Evolutionary conservation across 2,329 filamentous ascomycete genomes (phyloP), one percentile per base, ranked within the genome.

Genomic region (Hymenoscyphus fraxineus): DNA sequence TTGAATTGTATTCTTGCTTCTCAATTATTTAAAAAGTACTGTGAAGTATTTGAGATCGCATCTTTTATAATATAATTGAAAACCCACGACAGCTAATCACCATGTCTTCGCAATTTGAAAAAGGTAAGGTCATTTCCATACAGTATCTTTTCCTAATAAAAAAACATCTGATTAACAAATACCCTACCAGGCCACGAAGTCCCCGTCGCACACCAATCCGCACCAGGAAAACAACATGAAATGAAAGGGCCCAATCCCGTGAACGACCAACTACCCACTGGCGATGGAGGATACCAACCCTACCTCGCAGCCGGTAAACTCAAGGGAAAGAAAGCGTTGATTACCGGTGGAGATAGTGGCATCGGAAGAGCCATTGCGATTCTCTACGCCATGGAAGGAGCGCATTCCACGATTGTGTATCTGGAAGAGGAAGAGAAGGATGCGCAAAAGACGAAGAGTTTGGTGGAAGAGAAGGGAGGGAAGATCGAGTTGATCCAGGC

Each of bases 311-410:
- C 91, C 0, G 87, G 86, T 59, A 96, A 95, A 78, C 84, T 95
- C 6, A 77, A 85, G 71, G 90, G 87, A 67, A 91, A 89, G 77
- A 90, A 86, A 65, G 90, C 91, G 7, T 77, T 95, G 64, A 94
- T 95, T 72, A 94, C 91, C 0, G 91, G 91, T 16, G 91, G 91
- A 3, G 91, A 94, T 76, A 88, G 85, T 6, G 91, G 91, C 1
- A 94, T 95, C 68, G 90, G 91, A 6, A 86, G 90, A 44, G 87
- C 91, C 0, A 85, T 88, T 1, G 90, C 91, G 1, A 82, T 94
- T 16, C 81, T 95, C 0, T 95, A 89, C 71, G 91, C 91, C 47
- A 89, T 92, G 82, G 92, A 95, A 76, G 92, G 91, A 6, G 90
- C 90, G 15, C 86, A 90, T 67, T 85, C 83, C 60, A 81, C 90